A percentile compares a stretch with the other conserved stretches of the same genome.
phyloP scores from a whole-genome alignment of 164 flowering plant genomes.

The Umbilicus rupestris region DNA sequence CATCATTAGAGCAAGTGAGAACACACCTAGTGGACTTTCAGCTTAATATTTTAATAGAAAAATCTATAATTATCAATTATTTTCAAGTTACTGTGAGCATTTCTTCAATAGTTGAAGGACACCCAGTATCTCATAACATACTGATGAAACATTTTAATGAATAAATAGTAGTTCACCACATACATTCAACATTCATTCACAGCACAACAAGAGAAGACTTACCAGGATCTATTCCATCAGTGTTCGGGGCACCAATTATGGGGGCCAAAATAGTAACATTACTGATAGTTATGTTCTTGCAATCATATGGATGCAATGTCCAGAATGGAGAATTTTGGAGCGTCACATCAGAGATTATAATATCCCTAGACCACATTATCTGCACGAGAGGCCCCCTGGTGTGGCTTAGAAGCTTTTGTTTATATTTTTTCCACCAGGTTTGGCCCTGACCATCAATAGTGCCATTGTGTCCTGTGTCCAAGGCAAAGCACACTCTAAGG shows the following conservation, averaged over 20 bases:
- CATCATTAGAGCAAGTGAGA: no score
- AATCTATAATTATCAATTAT: no score
- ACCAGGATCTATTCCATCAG: slow-evolving; percentile 99
- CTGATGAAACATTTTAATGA: no score
- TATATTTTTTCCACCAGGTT: slow-evolving; percentile 88
- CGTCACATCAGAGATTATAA: slow-evolving; percentile 55
- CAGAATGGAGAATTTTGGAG: slow-evolving; percentile 89
- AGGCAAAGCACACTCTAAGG: neutral
- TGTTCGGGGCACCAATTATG: slow-evolving; percentile 78
- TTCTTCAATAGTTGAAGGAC: no score
- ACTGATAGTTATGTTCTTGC: slow-evolving; percentile 69
- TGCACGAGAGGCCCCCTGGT: slow-evolving; percentile 97
- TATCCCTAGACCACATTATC: slow-evolving; percentile 93
- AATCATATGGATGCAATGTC: slow-evolving; percentile 97
- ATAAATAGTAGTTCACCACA: neutral
- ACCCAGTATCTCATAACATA: no score
- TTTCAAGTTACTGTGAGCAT: no score
- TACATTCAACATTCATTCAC: neutral
- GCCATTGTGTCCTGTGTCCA: slow-evolving; percentile 79
- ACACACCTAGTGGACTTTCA: no score
- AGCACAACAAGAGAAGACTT: slow-evolving; percentile 10
- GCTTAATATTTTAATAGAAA: no score
- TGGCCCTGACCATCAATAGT: slow-evolving; percentile 94
- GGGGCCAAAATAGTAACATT: slow-evolving; percentile 87
- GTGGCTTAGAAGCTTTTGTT: slow-evolving; percentile 71